Evolutionary conservation across 768 basidiomycete genomes (phyloP), one percentile per base, ranked within the genome.

Genomic region (Pulveroboletus sp.): DNA sequence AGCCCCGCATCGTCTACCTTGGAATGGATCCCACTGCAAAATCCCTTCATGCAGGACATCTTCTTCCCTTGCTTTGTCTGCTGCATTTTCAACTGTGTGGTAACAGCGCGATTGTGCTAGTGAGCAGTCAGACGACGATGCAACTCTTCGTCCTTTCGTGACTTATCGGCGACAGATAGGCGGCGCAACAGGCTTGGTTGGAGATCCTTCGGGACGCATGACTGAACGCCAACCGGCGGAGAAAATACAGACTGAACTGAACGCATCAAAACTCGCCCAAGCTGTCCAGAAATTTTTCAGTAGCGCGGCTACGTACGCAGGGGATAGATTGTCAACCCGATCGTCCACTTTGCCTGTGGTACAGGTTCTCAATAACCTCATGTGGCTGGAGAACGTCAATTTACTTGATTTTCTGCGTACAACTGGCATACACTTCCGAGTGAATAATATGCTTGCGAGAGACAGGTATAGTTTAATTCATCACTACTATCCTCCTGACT

Each of bases 161-260:
- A 55, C 48, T 43, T 6, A 24, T 43, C 35, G n/a, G 11, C 10
- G 31, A 30, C 62, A 98, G 95, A 88, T 97, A 65, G 95, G 96
- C 30, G 93, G 93, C 1, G 94, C 93, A 8, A 98, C 95, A 0
- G 96, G 93, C 8, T 82, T 87, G n/a, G 85, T 99, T 39, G 96
- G 96, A 6, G 96, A 99, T 64, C 96, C 96, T 8, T 95, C 94
- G 5, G 95, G 96, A 2, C 79, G 94, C 32, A 76, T 78, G 5
- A 81, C 81, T 0, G 95, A 96, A 68, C 83, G 96, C 18, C 78
- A 83, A 47, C 75, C 82, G 4, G 79, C 92, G 5, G 75, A 83
- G 32, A 66, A 69, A 11, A 67, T 76, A 9, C 75, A 80, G 44
- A 79, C 93, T 4, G 74, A 80, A 35, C 55, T 70, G 45, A 97